Evolutionary conservation across 2,329 filamentous ascomycete genomes (phyloP).

Genomic region (Neofusicoccum cordaticola): DNA sequence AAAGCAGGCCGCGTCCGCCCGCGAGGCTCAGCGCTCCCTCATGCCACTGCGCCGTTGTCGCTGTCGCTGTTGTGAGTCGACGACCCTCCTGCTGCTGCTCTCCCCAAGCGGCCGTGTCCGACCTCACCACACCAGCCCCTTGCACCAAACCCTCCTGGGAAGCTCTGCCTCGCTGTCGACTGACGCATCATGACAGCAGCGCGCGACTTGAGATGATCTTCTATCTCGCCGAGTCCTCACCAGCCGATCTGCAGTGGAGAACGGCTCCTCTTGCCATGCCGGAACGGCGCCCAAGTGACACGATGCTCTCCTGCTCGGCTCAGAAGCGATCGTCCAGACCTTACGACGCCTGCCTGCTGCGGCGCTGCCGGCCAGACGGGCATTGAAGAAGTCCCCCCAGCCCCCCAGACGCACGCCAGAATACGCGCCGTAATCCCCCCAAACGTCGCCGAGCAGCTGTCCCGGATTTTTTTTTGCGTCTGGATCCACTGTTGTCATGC

Average conservation of each 20-base stretch:
- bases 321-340: conserved; percentile 7
- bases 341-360: neutral
- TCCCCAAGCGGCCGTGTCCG: neutral
- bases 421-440: neutral
- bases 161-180: neutral
- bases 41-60: neutral
- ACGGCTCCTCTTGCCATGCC: neutral
- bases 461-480: neutral
- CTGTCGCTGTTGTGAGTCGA: neutral
- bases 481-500: neutral
- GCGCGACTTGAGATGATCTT: neutral
- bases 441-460: neutral
- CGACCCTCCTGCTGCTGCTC: neutral
- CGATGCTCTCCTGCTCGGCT: conserved; percentile 7
- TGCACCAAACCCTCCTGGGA: conserved; percentile 1
- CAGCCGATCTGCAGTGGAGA: conserved; percentile 4
- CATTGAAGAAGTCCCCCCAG: neutral
- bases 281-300: neutral
- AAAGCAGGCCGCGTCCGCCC: conserved; percentile 7
- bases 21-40: neutral
- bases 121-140: conserved; percentile 1
- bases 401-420: neutral
- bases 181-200: conserved; percentile 7
- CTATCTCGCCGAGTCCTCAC: conserved; percentile 3
- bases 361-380: neutral